Percentiles rank a stretch among this genome's conserved stretches.
These are phyloP conservation scores for Pythium myriotylum DNA, from an alignment of 352 stramenopile genomes.

Conservation along the genomic window DNA sequence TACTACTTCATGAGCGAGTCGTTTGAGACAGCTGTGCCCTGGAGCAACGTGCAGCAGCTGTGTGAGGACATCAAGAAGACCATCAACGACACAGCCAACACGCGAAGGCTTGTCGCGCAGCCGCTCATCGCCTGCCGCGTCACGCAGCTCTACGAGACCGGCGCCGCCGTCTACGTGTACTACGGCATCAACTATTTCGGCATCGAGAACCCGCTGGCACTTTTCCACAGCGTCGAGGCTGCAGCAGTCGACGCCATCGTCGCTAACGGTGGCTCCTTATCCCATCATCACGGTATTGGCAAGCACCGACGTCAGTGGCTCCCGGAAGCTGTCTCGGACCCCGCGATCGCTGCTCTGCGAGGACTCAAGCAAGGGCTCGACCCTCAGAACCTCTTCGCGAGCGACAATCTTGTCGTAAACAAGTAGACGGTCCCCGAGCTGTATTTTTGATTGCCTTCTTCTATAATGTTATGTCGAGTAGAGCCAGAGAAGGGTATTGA, in stretches of 20 bases:
- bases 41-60: constrained; percentile 65
- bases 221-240: constrained; percentile 84
- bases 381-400: constrained; percentile 91
- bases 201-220: constrained; percentile 71
- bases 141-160: constrained; percentile 95
- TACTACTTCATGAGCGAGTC: constrained; percentile 93
- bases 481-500: too few relatives aligned
- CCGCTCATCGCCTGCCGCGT: constrained; percentile 93
- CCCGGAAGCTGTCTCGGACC: constrained; percentile 74
- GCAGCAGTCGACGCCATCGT: constrained; percentile 88
- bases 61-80: constrained; percentile 55
- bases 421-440: background rate
- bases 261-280: constrained; percentile 89
- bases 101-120: constrained; percentile 41
- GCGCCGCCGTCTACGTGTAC: constrained; percentile 96
- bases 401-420: constrained; percentile 60
- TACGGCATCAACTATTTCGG: constrained; percentile 94
- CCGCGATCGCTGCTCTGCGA: constrained; percentile 64
- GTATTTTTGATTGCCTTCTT: too few relatives aligned
- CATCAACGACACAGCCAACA: constrained; percentile 48
- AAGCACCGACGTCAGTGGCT: constrained; percentile 92
- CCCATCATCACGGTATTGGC: constrained; percentile 95
- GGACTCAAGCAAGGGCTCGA: constrained; percentile 91
- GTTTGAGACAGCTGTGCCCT: constrained; percentile 89
- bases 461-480: too few relatives aligned